These are phyloP conservation scores for Vairimorpha ceranae DNA, from an alignment of 371 early-diverging fungal species.

Conservation along the genomic window DNA sequence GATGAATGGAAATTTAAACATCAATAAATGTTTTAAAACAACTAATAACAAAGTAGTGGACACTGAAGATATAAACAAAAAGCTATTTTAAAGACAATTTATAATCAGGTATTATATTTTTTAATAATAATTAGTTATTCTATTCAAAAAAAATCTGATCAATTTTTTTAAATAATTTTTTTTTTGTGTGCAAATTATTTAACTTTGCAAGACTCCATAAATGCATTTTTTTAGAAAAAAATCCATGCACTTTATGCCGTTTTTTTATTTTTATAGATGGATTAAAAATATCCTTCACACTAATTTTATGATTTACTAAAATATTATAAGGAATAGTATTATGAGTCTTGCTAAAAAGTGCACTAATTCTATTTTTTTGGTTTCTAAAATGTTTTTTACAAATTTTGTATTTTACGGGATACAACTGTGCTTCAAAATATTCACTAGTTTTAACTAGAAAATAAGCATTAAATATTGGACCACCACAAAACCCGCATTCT, in stretches of 20 bases:
- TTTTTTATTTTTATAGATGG: neutral
- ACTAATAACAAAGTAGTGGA: no score
- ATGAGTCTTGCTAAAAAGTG: slow-evolving; percentile 37
- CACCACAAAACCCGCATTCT: slow-evolving; percentile 73
- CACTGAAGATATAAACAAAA: no score
- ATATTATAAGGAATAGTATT: slow-evolving; percentile 32
- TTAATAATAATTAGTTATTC: no score
- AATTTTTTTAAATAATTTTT: neutral
- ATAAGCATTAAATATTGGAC: slow-evolving; percentile 72
- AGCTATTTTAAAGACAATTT: no score
- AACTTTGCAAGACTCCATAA: neutral
- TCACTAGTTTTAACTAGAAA: slow-evolving; percentile 33
- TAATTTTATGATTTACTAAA: neutral
- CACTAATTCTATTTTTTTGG: slow-evolving; percentile 39
- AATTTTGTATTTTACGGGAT: slow-evolving; percentile 50
- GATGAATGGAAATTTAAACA: no score
- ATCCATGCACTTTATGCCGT: neutral
- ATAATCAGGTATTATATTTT: no score
- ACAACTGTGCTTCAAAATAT: slow-evolving; percentile 11
- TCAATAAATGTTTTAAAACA: no score
- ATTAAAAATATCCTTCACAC: neutral
- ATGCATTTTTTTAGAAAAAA: neutral
- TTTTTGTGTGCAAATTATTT: neutral
- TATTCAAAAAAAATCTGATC: neutral
- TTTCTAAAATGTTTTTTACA: slow-evolving; percentile 53